Evolutionary conservation across 257 asterid species (phyloP).

Genomic region (Petunia secreta): DNA sequence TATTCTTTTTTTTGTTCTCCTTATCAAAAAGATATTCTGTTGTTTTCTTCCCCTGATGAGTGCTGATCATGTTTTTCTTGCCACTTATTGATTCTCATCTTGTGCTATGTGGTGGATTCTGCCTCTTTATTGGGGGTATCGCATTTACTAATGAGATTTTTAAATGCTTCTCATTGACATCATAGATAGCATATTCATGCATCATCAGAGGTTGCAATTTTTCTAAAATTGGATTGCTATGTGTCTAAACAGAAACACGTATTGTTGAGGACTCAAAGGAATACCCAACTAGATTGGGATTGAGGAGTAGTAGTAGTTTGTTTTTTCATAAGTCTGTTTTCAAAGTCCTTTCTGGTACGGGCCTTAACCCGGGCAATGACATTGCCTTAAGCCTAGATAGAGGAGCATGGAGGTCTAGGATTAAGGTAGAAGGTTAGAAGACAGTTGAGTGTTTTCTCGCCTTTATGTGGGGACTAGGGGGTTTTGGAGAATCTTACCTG

Average conservation of each 20-base stretch:
- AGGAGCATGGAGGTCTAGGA: too few relatives aligned
- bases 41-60: neutral
- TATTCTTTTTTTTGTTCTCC: neutral
- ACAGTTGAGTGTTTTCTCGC: too few relatives aligned
- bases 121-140: neutral
- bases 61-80: constrained; percentile 13
- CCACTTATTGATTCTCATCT: constrained; percentile 13
- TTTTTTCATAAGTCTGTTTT: neutral
- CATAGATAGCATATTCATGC: neutral
- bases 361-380: neutral
- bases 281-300: neutral
- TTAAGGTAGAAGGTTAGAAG: too few relatives aligned
- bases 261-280: neutral
- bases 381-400: neutral
- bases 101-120: constrained; percentile 6
- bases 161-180: neutral
- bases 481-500: too few relatives aligned
- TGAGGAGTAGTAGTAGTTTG: neutral
- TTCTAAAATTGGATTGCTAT: neutral
- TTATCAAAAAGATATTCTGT: too few relatives aligned
- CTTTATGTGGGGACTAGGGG: too few relatives aligned
- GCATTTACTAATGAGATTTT: constrained; percentile 16
- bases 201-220: neutral
- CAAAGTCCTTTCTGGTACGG: neutral
- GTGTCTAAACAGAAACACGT: neutral